Percentiles rank a stretch among this genome's conserved stretches.
Conservation (phyloP, 306 rosid species). For the Alnus glutinosa region DNA sequence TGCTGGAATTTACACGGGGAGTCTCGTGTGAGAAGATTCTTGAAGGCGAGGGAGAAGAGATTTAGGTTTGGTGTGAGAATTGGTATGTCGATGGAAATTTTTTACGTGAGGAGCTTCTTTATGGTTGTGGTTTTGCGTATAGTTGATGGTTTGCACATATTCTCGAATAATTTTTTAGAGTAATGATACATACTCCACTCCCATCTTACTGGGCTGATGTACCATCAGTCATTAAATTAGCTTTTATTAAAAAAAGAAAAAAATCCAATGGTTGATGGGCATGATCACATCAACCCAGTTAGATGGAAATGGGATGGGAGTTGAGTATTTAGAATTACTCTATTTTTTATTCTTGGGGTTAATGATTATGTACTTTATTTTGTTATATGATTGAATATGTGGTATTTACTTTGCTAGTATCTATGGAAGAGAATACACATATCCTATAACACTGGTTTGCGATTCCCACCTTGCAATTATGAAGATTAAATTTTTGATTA, state of each 20-base stretch:
- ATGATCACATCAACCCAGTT: no score
- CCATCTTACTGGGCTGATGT: no score
- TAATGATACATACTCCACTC: no score
- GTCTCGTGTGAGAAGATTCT: not conserved
- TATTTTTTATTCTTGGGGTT: not conserved
- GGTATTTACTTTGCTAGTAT: not conserved
- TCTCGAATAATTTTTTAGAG: not conserved
- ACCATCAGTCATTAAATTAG: no score
- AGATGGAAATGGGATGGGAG: no score
- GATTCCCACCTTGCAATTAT: not conserved
- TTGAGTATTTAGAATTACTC: no score
- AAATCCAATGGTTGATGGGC: no score
- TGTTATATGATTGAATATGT: not conserved
- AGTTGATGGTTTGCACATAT: not conserved
- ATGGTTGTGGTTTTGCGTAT: not conserved
- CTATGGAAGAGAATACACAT: not conserved
- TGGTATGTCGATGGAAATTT: not conserved
- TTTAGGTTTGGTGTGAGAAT: not conserved
- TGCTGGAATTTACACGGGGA: not conserved
- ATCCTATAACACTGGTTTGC: not conserved
- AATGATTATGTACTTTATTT: not conserved
- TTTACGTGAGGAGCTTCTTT: not conserved
- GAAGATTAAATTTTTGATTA: slow-evolving; percentile 12
- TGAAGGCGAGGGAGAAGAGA: not conserved
- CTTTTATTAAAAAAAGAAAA: no score